Evolutionary conservation across 1,284 basidiomycete genomes (phyloP), one percentile per base, ranked within the genome.

Genomic region (Ceratobasidium sp.): DNA sequence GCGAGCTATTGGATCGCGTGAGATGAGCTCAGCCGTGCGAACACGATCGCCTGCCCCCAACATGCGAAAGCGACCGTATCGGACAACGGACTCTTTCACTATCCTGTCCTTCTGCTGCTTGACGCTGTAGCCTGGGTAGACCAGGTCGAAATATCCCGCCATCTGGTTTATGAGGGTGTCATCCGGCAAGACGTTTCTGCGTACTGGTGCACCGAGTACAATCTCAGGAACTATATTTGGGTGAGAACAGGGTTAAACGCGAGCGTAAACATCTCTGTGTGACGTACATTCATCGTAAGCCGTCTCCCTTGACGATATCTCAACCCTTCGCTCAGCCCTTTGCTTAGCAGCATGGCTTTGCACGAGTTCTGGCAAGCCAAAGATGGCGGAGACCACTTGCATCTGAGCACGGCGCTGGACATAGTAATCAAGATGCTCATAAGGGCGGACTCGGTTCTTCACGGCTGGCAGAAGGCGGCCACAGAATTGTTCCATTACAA

Each of bases 401-500:
- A 84, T 79, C 14, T 81, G 81, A 0, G 81, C 82, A 4, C 50
- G 54, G 18, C 81, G 78, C 4, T 81, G 27, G 2, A 85, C 64
- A 27, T 79, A 79, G 8, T 78, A 79, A 73, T 84, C 79, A 3
- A 86, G 73, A n/a, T 78, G 81, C 0, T 81, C 80, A 38, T 79
- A 84, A 0, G 84, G 85, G 35, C 76, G 80, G 0, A 78, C 78
- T 1, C 81, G 81, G 65, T 80, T 83, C 5, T 60, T 60, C n/a
- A 84, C 81, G 3, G 80, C 80, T 10, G 80, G 81, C n/a, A 81
- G 77, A n/a, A 84, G 71, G 33, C 41, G 38, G 2, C 82, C 81
- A 78, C 84, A 84, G 50, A 79, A 81, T 3, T 81, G 79, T 70
- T 84, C 83, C 81, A 83, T 87, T 0, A 84, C 83, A 76, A 86